A percentile compares a stretch with the other conserved stretches of the same genome.
Evolutionary conservation across 1,139 yeast genomes (phyloP).

Genomic region (Blastobotrys serpentis): DNA sequence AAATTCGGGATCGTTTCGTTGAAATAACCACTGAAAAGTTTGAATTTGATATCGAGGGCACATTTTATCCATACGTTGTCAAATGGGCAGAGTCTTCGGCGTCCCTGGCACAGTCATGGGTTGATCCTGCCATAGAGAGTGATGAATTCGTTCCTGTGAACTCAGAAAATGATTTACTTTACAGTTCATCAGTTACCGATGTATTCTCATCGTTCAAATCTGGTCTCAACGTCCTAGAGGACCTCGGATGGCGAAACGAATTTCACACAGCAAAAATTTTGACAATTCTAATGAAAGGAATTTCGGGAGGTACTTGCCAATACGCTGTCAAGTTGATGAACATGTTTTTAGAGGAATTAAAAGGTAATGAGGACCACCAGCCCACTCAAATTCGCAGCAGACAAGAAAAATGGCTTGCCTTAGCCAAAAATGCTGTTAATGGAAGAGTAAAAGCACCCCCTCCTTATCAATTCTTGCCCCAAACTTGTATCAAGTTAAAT

Average conservation of each 20-base stretch:
- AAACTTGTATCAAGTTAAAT: constrained; percentile 75
- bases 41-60: constrained; percentile 57
- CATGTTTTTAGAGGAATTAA: constrained; percentile 49
- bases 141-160: constrained; percentile 60
- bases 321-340: constrained; percentile 53
- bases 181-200: constrained; percentile 63
- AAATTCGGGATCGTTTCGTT: constrained; percentile 52
- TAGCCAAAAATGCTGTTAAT: constrained; percentile 46
- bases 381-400: constrained; percentile 33
- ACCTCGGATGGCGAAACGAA: constrained; percentile 61
- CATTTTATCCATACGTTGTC: constrained; percentile 58
- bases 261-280: constrained; percentile 59
- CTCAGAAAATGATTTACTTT: constrained; percentile 40
- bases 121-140: constrained; percentile 52
- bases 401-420: constrained; percentile 41
- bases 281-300: constrained; percentile 57
- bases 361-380: constrained; percentile 37
- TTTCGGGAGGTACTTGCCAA: constrained; percentile 57
- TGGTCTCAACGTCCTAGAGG: constrained; percentile 53
- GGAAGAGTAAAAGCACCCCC: constrained; percentile 43
- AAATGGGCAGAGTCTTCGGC: constrained; percentile 58
- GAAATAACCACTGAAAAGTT: constrained; percentile 51
- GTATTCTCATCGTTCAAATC: constrained; percentile 63
- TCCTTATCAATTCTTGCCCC: constrained; percentile 60
- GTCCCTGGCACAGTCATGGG: constrained; percentile 49